Evolutionary conservation across 495 filamentous ascomycete genomes (phyloP).

Genomic region (Cercophora samala): DNA sequence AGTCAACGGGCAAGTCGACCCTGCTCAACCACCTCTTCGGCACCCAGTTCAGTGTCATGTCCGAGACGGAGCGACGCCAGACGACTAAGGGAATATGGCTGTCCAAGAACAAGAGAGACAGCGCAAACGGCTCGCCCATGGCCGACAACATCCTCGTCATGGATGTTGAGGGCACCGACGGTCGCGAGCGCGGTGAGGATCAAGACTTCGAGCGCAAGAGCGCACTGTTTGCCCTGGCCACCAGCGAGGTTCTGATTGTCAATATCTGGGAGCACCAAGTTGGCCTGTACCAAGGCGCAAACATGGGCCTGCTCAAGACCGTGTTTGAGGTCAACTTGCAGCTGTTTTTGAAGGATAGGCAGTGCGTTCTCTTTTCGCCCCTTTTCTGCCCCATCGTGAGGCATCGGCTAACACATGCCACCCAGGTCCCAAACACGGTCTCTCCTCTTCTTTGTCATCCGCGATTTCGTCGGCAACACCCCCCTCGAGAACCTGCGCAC

Average conservation of each 20-base stretch:
- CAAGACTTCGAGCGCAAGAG: slow-evolving; percentile 99
- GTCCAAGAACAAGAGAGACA: slow-evolving; percentile 81
- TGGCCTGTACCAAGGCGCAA: slow-evolving; percentile 94
- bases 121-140: slow-evolving; percentile 54
- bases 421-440: slow-evolving; percentile 80
- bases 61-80: slow-evolving; percentile 82
- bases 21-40: slow-evolving; percentile 94
- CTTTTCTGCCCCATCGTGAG: not conserved
- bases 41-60: slow-evolving; percentile 95
- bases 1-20: slow-evolving; percentile 98
- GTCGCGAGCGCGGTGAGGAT: slow-evolving; percentile 92
- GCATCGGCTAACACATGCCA: slow-evolving; percentile 8
- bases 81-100: slow-evolving; percentile 99
- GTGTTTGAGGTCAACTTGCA: slow-evolving; percentile 98
- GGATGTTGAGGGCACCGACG: slow-evolving; percentile 98
- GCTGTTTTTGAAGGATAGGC: slow-evolving; percentile 88
- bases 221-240: slow-evolving; percentile 92
- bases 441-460: slow-evolving; percentile 96
- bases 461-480: slow-evolving; percentile 89
- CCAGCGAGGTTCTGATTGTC: slow-evolving; percentile 95
- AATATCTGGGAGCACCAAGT: slow-evolving; percentile 99
- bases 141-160: slow-evolving; percentile 97
- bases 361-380: slow-evolving; percentile 51
- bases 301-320: slow-evolving; percentile 97
- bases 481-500: slow-evolving; percentile 83